Percentiles rank a stretch among this genome's conserved stretches.
Conservation (phyloP, 345 rosid genomes). For the Citrus sp. region DNA sequence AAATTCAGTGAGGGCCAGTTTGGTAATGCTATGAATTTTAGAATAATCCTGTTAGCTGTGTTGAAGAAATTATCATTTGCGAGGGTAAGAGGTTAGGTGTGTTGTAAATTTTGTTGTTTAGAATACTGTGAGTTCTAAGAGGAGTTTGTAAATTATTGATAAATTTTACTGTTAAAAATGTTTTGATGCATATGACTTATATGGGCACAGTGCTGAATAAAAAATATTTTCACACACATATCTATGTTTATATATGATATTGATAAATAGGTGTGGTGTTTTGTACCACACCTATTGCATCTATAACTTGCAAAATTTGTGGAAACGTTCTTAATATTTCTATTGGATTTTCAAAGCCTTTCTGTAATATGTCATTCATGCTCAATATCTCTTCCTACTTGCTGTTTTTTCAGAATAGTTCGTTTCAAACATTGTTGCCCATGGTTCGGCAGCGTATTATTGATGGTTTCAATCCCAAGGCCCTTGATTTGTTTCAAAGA, state of each 20-base stretch:
- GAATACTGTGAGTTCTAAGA: background rate
- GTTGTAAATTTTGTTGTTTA: background rate
- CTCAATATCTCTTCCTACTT: constrained; percentile 4
- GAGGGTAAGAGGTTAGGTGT: background rate
- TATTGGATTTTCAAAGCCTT: background rate
- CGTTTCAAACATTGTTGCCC: constrained; percentile 83
- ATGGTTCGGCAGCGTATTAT: constrained; percentile 77
- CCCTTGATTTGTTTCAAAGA: constrained; percentile 73
- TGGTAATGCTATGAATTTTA: background rate
- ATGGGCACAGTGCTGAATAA: too few species aligned
- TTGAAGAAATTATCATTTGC: background rate
- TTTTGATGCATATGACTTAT: too few species aligned
- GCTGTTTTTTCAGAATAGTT: constrained; percentile 52
- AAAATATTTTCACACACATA: too few species aligned
- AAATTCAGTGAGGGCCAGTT: background rate
- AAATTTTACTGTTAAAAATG: background rate
- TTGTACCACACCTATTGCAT: background rate
- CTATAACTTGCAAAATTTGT: background rate
- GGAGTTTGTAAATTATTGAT: background rate
- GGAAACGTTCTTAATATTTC: background rate
- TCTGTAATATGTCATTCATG: background rate
- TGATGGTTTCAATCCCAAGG: constrained; percentile 77
- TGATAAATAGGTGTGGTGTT: too few species aligned
- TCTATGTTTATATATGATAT: too few species aligned
- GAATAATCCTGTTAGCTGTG: background rate